Evolutionary conservation across 179 eudicot species (phyloP).

Genomic region (Drosera spatulata): DNA sequence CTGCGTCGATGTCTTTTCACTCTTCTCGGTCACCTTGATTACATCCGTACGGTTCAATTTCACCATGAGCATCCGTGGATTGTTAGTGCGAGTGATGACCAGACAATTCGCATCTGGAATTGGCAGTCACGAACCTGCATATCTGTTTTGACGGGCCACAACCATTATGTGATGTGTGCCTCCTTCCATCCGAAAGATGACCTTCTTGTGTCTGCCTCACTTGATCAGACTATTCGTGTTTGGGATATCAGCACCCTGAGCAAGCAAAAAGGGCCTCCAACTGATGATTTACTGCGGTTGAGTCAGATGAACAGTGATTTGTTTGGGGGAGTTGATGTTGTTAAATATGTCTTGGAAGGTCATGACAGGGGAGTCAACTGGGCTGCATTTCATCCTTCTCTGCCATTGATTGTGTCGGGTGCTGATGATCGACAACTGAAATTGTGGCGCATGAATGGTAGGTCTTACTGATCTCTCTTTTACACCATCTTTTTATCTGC

Average conservation of each 20-base stretch:
- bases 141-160: constrained; percentile 85
- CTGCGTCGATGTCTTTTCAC: constrained; percentile 76
- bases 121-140: constrained; percentile 86
- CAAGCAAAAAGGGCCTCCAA: constrained; percentile 59
- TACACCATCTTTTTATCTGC: background rate
- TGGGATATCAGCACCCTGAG: constrained; percentile 78
- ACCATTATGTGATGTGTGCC: constrained; percentile 91
- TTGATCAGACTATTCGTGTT: constrained; percentile 81
- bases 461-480: constrained; percentile 6
- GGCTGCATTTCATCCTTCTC: constrained; percentile 84
- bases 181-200: constrained; percentile 82
- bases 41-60: constrained; percentile 83
- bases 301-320: constrained; percentile 76
- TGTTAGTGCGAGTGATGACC: constrained; percentile 88
- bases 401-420: constrained; percentile 81
- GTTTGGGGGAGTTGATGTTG: constrained; percentile 85
- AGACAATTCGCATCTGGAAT: constrained; percentile 83
- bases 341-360: constrained; percentile 86
- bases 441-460: constrained; percentile 94
- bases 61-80: constrained; percentile 87
- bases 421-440: constrained; percentile 95
- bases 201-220: constrained; percentile 82
- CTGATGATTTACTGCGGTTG: constrained; percentile 55
- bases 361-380: constrained; percentile 94
- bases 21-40: constrained; percentile 83